Evolutionary conservation across 495 filamentous ascomycete species (phyloP).

Genomic region (Paragyromitra xinjiangensis): DNA sequence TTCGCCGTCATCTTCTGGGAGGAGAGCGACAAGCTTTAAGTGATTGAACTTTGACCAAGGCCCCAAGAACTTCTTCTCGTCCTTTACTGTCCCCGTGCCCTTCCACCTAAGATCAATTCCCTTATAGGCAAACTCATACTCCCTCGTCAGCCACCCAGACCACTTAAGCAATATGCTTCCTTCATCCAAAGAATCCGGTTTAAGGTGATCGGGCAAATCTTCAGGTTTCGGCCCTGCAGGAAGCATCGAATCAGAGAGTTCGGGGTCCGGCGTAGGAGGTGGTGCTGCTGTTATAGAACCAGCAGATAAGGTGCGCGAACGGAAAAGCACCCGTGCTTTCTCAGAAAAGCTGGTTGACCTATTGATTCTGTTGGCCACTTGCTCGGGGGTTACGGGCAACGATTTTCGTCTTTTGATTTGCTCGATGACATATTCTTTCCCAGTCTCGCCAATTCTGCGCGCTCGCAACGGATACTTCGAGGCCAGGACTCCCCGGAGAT

Average conservation of each 20-base stretch:
- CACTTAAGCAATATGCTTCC: slow-evolving; percentile 43
- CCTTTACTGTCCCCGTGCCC: slow-evolving; percentile 48
- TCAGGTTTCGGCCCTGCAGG: slow-evolving; percentile 11
- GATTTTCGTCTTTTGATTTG: slow-evolving; percentile 21
- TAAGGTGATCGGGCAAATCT: slow-evolving; percentile 42
- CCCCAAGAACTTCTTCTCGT: slow-evolving; percentile 51
- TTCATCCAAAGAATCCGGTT: slow-evolving; percentile 38
- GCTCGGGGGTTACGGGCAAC: slow-evolving; percentile 4
- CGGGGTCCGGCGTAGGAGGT: slow-evolving; percentile 11
- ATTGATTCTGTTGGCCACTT: slow-evolving; percentile 12
- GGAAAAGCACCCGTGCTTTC: slow-evolving; percentile 27
- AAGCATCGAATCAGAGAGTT: slow-evolving; percentile 5
- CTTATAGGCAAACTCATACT: slow-evolving; percentile 43
- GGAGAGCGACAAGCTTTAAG: slow-evolving; percentile 50
- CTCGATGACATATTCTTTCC: slow-evolving; percentile 42
- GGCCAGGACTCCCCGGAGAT: slow-evolving; percentile 50
- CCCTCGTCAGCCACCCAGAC: slow-evolving; percentile 54
- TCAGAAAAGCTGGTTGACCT: slow-evolving; percentile 31
- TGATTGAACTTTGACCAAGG: slow-evolving; percentile 47
- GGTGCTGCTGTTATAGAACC: neutral
- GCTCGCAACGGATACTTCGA: slow-evolving; percentile 44
- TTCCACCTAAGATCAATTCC: slow-evolving; percentile 49
- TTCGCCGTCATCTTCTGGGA: slow-evolving; percentile 25
- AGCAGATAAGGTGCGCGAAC: neutral
- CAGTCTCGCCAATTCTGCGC: slow-evolving; percentile 37